A percentile compares a stretch with the other conserved stretches of the same genome.
These are phyloP conservation scores for Amauroascus verrucosus DNA, from an alignment of 2,329 filamentous ascomycete genomes.

Conservation along the genomic window DNA sequence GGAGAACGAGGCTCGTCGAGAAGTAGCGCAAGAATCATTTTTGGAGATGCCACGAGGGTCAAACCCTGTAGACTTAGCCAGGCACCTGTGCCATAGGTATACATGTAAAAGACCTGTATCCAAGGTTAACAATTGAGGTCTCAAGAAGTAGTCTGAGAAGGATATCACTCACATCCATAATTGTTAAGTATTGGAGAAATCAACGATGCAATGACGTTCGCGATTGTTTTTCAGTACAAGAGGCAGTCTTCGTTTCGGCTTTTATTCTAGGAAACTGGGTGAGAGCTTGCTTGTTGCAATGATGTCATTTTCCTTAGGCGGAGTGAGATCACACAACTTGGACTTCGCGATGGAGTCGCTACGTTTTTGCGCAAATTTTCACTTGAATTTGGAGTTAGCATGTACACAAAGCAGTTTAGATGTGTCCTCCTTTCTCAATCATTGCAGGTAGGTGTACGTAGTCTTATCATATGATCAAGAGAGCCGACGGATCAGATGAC, in stretches of 20 bases:
- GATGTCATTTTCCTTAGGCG: background rate
- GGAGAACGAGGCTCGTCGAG: slow-evolving; percentile 47
- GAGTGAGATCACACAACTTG: background rate
- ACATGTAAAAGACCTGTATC: slow-evolving; percentile 35
- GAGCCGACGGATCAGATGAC: too few species aligned
- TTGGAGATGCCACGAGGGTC: slow-evolving; percentile 50
- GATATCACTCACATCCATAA: slow-evolving; percentile 18
- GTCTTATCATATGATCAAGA: too few species aligned
- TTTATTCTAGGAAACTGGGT: background rate
- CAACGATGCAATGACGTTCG: background rate
- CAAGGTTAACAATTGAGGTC: background rate
- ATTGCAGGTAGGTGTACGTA: too few species aligned
- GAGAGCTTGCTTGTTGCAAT: background rate
- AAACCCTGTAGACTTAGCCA: slow-evolving; percentile 40
- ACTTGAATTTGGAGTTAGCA: too few species aligned
- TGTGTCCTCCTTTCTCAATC: too few species aligned
- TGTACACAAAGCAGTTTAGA: too few species aligned
- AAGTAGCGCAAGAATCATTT: slow-evolving; percentile 51
- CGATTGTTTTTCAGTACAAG: background rate
- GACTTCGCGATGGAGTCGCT: too few species aligned
- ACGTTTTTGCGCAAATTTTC: too few species aligned
- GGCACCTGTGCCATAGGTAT: slow-evolving; percentile 36
- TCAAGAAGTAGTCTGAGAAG: background rate
- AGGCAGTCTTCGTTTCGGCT: background rate
- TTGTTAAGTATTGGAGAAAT: background rate